These are phyloP conservation scores for Clonostachys solani DNA, from an alignment of 2,329 filamentous ascomycete species.

Conservation along the genomic window DNA sequence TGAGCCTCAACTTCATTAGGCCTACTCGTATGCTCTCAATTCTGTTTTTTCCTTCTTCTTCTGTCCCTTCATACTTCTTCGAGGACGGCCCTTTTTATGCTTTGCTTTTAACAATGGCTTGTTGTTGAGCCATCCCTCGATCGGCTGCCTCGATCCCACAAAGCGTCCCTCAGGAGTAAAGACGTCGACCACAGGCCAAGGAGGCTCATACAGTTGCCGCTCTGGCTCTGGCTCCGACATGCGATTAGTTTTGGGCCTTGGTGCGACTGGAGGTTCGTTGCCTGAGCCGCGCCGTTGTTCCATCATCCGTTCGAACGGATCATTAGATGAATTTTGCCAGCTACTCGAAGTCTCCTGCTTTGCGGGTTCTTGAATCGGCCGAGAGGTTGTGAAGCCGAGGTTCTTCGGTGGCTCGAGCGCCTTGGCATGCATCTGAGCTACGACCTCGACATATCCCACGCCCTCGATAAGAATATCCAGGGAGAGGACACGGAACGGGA, in stretches of 20 bases:
- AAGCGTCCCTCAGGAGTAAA: slow-evolving; percentile 83
- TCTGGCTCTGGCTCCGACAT: slow-evolving; percentile 6
- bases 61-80: slow-evolving; percentile 60
- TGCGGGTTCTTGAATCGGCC: slow-evolving; percentile 7
- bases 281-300: slow-evolving; percentile 13
- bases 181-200: slow-evolving; percentile 74
- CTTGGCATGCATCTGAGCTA: slow-evolving; percentile 69
- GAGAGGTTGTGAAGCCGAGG: slow-evolving; percentile 1
- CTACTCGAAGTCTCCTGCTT: slow-evolving; percentile 11
- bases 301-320: slow-evolving; percentile 18
- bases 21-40: slow-evolving; percentile 11
- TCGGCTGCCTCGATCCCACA: slow-evolving; percentile 60
- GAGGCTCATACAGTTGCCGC: slow-evolving; percentile 1
- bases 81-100: slow-evolving; percentile 51
- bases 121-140: slow-evolving; percentile 67
- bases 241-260: not conserved
- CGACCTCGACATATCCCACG: slow-evolving; percentile 88
- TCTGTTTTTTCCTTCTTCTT: slow-evolving; percentile 34
- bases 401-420: slow-evolving; percentile 18
- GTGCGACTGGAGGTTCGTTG: not conserved
- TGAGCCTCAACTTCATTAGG: slow-evolving; percentile 5
- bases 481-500: slow-evolving; percentile 78
- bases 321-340: slow-evolving; percentile 4
- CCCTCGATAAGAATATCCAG: slow-evolving; percentile 88
- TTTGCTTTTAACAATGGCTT: slow-evolving; percentile 47